phyloP scores from a whole-genome alignment of 306 rosid genomes.

The Trifolium repens region DNA sequence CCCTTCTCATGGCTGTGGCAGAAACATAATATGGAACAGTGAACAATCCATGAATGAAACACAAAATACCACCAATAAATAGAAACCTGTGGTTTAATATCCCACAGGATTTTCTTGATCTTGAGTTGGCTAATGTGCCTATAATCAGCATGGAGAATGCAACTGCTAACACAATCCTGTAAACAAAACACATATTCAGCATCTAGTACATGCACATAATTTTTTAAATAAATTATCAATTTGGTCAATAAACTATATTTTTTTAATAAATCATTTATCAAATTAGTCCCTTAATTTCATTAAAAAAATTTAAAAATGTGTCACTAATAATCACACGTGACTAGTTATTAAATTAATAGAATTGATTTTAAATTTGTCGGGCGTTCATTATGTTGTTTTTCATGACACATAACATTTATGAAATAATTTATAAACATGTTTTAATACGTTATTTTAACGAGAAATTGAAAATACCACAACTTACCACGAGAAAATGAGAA shows the following conservation, averaged over 20 bases:
- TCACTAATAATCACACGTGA: too few relatives aligned
- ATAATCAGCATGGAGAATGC: conserved; percentile 66
- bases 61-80: conserved; percentile 73
- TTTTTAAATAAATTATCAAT: too few relatives aligned
- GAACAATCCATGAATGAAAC: conserved; percentile 76
- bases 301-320: too few relatives aligned
- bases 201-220: background rate
- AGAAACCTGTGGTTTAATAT: conserved; percentile 56
- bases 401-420: too few relatives aligned
- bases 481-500: conserved; percentile 73
- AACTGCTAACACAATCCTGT: conserved; percentile 61
- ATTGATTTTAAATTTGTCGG: too few relatives aligned
- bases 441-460: too few relatives aligned
- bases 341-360: too few relatives aligned
- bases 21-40: conserved; percentile 70
- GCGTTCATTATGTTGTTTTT: too few relatives aligned
- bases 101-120: conserved; percentile 60
- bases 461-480: background rate
- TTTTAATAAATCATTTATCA: too few relatives aligned
- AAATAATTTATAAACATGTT: background rate
- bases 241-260: too few relatives aligned
- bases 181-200: background rate
- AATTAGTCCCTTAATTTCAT: too few relatives aligned
- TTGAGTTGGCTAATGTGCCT: conserved; percentile 66
- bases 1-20: conserved; percentile 55